Evolutionary conservation across 768 basidiomycete species (phyloP).

Genomic region (Russula abietina): DNA sequence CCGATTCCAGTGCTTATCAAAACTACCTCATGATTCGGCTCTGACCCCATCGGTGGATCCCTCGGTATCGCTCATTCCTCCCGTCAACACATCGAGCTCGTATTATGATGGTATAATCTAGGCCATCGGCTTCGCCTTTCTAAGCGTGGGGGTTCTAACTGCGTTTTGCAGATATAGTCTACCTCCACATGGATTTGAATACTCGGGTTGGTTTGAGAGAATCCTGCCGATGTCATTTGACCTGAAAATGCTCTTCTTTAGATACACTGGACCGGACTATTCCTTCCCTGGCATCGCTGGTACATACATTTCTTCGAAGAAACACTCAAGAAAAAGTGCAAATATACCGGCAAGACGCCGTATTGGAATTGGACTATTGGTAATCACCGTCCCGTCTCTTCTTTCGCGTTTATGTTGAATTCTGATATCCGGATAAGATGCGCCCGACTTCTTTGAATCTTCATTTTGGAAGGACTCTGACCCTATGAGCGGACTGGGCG

Average conservation of each 20-base stretch:
- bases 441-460: slow-evolving; percentile 25
- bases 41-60: slow-evolving; percentile 11
- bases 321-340: slow-evolving; percentile 26
- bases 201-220: slow-evolving; percentile 12
- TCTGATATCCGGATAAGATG: slow-evolving; percentile 23
- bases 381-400: background rate
- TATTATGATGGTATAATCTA: slow-evolving; percentile 22
- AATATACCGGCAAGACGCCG: slow-evolving; percentile 26
- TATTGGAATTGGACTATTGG: slow-evolving; percentile 33
- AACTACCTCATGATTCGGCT: slow-evolving; percentile 22
- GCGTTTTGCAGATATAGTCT: slow-evolving; percentile 23
- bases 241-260: background rate
- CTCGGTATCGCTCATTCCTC: slow-evolving; percentile 19
- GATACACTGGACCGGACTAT: slow-evolving; percentile 28
- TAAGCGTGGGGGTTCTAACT: background rate
- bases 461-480: slow-evolving; percentile 26
- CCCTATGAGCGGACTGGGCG: slow-evolving; percentile 27
- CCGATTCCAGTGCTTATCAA: slow-evolving; percentile 5
- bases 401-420: background rate
- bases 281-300: slow-evolving; percentile 31
- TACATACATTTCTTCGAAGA: slow-evolving; percentile 26
- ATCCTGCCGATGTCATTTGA: background rate
- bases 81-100: slow-evolving; percentile 19
- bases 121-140: background rate
- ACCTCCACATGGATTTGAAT: slow-evolving; percentile 30